phyloP scores from a whole-genome alignment of 805 yeast species.

The Starmerella potacharoeniae region DNA sequence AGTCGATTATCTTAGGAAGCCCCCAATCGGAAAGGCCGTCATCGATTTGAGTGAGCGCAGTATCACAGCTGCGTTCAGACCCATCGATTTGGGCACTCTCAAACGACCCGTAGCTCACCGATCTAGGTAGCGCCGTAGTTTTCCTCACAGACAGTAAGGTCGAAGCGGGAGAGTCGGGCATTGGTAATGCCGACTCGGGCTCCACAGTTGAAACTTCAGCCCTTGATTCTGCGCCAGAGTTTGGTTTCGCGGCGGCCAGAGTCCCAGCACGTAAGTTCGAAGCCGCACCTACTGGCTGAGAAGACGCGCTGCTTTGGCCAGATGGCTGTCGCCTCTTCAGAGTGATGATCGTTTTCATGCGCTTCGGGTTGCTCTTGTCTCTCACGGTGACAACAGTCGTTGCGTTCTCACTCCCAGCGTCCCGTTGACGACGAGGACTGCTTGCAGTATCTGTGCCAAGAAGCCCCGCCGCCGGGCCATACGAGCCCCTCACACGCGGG shows the following conservation, averaged over 20 bases:
- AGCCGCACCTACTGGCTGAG: no score
- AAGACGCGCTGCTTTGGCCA: neutral
- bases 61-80: neutral
- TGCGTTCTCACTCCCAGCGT: neutral
- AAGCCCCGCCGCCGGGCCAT: neutral
- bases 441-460: neutral
- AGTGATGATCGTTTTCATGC: neutral
- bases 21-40: constrained; percentile 27
- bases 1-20: constrained; percentile 21
- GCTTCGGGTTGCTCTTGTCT: neutral
- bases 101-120: neutral
- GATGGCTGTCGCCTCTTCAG: neutral
- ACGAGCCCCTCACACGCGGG: neutral
- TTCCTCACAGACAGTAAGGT: neutral
- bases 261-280: no score
- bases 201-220: no score
- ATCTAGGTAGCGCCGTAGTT: neutral
- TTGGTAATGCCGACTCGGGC: neutral
- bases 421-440: neutral
- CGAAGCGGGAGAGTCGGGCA: constrained; percentile 9
- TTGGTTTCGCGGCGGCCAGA: no score
- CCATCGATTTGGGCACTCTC: neutral
- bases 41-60: constrained; percentile 16
- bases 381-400: neutral
- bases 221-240: no score